Base-by-base conservation (phyloP, 2,329 filamentous ascomycete species). In the Geosmithia putterillii region DNA sequence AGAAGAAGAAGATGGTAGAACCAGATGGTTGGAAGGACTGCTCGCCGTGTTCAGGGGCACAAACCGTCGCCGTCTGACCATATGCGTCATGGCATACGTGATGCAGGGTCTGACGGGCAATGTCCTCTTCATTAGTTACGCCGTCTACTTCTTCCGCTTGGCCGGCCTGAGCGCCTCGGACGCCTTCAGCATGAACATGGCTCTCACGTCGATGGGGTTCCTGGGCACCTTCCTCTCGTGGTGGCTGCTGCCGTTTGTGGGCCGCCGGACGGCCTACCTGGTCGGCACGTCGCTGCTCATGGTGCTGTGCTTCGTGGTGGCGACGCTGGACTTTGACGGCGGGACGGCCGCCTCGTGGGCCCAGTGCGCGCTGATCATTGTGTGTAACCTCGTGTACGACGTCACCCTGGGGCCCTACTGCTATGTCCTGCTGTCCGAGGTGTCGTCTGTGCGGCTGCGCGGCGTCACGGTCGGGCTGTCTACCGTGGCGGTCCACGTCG, bases 1-100 rank as follows among this genome's bases (percentile, higher is more conserved):
- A n/a, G n/a, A n/a, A n/a, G n/a, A n/a, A n/a, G n/a, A n/a, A n/a
- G n/a, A n/a, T n/a, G n/a, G n/a, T n/a, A n/a, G n/a, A n/a, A n/a
- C n/a, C n/a, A n/a, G n/a, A n/a, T n/a, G n/a, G n/a, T n/a, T n/a
- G n/a, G n/a, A n/a, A n/a, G n/a, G n/a, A n/a, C n/a, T n/a, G n/a
- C 41, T 45, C 7, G 69, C 73, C 45, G 66, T 67, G 43, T 74
- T 75, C 57, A 63, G 60, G 38, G 65, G 66, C 2, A 51, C 57
- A 23, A 66, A 73, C 48, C 58, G 64, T 3, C 63, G 68, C 7
- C 57, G 69, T 8, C 70, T 67, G 1, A 65, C 69, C 42, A 64
- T 71, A 44, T 64, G 62, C 7, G 62, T 61, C 41, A 52, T 70
- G 55, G 68, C 58, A 1, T 70, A 61, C 55, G 58, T 62, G 32